Evolutionary conservation across 2,329 filamentous ascomycete genomes (phyloP), one percentile per base, ranked within the genome.

Genomic region (Biscogniauxia mediterranea): DNA sequence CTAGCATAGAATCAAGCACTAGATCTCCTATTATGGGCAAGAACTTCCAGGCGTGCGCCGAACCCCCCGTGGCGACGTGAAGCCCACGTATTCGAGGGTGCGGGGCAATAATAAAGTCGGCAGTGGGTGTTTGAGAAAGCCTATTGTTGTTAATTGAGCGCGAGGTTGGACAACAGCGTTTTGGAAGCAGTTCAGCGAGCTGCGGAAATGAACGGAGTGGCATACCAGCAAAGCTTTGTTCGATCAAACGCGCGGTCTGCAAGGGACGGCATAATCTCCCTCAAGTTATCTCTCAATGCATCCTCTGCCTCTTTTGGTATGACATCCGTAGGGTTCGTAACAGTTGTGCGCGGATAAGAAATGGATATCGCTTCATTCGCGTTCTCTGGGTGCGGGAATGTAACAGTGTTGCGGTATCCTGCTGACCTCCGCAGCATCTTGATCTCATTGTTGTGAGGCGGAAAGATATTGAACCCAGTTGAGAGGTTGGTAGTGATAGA

Each of bases 401-500:
- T 32, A 9, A 54, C 19, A 25, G 54, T 49, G n/a, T 56, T 56
- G 2, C 32, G 19, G 23, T 56, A 56, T 2, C 54, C 54, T 15
- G 54, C 32, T 3, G 54, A 56, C 42, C 54, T 20, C 4, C 54
- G 32, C 17, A 56, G 38, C n/a, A 46, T 49, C 42, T 56, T 56
- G 32, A 56, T 46, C 32, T 56, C 54, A 3, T 32, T 28, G 19
- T 56, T 49, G 15, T 49, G 54, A 13, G 54, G 54, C n/a, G 54
- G 54, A 28, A 56, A 56, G 17, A 56, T 46, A 25, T 56, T 56
- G 32, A 56, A 56, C 5, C 54, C 38, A n/a, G 54, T 49, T 17
- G 54, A 49, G 32, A 56, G 42, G 6, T 56, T 56, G 5, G 32
- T 46, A 15, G 32, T 46, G 17, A 56, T 56, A 19, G 54, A 50